Evolutionary conservation across 2,329 filamentous ascomycete species (phyloP).

Genomic region (Exophiala dermatitidis): DNA sequence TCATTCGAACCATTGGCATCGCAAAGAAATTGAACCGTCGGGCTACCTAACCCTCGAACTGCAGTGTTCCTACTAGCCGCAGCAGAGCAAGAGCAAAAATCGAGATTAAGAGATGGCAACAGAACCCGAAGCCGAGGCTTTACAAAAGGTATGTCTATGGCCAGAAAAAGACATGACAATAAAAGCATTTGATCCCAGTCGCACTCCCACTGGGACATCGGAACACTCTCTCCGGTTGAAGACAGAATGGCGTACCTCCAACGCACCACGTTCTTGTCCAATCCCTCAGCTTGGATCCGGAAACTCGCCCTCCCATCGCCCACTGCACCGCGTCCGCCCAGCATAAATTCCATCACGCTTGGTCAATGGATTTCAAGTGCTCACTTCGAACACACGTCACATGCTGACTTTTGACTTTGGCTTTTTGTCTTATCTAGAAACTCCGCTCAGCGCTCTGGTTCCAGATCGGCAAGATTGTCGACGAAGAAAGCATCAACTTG

Average conservation of each 20-base stretch:
- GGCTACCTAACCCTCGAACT: too few relatives aligned
- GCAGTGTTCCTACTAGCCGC: background rate
- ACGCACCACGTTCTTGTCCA: too few relatives aligned
- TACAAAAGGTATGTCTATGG: conserved; percentile 10
- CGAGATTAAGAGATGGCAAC: conserved; percentile 5
- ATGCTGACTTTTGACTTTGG: background rate
- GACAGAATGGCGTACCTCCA: too few relatives aligned
- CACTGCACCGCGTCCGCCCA: too few relatives aligned
- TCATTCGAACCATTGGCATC: too few relatives aligned
- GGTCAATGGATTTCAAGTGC: background rate
- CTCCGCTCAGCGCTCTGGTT: conserved; percentile 66
- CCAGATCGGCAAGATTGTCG: conserved; percentile 76
- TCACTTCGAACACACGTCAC: conserved; percentile 24
- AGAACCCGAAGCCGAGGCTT: conserved; percentile 9
- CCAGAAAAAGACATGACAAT: background rate
- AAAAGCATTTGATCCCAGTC: background rate
- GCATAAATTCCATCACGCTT: background rate
- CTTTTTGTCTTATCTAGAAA: conserved; percentile 49
- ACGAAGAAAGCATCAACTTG: conserved; percentile 66
- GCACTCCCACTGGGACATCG: background rate
- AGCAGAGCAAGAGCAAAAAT: too few relatives aligned
- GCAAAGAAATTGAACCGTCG: too few relatives aligned
- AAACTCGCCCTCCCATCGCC: too few relatives aligned
- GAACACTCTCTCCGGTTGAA: too few relatives aligned
- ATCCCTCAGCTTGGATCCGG: too few relatives aligned